Evolutionary conservation across 2,329 filamentous ascomycete species (phyloP), one percentile per base, ranked within the genome.

Genomic region (Pseudocercospora cruenta): DNA sequence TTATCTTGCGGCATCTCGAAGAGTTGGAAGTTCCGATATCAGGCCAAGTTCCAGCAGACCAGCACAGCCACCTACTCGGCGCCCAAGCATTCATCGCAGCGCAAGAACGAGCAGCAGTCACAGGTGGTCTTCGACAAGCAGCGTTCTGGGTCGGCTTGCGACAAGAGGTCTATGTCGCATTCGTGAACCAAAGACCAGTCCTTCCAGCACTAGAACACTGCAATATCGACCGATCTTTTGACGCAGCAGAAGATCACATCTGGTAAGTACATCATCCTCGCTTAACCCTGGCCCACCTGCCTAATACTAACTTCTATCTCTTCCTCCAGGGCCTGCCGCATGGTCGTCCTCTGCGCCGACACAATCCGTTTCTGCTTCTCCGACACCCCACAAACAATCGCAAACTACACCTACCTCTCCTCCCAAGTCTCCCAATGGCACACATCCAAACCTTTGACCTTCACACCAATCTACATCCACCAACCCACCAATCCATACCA

Each of bases 351-450:
- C 70, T 87, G 87, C 62, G 87, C 87, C n/a, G 86, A 89, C 67
- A 85, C 89, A 0, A 77, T 90, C 16, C 86, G 88, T 67, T 88
- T 84, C 70, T 90, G 88, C 73, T 90, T 89, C 69, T 82, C 83
- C 1, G 78, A 81, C 16, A 74, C 71, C 16, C 73, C 77, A 22
- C 69, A 73, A 72, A 68, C 78, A 64, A 67, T 60, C 51, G 67
- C 65, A 5, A 67, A 73, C 21, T 87, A 85, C 79, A 77, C 74
- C 6, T 78, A 80, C 24, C 76, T 88, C 12, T 75, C 81, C 10
- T 75, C 80, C 5, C 84, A 82, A 64, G 81, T 82, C 59, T 74
- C 79, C 33, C 75, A 78, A 22, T 88, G 86, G 86, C 71, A 79
- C 14, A 73, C 77, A 5, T 75, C 76, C 26, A 80, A 83, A 54